These are phyloP conservation scores for Arthrobotrys conoides DNA, from an alignment of 2,329 filamentous ascomycete species.

Conservation along the genomic window DNA sequence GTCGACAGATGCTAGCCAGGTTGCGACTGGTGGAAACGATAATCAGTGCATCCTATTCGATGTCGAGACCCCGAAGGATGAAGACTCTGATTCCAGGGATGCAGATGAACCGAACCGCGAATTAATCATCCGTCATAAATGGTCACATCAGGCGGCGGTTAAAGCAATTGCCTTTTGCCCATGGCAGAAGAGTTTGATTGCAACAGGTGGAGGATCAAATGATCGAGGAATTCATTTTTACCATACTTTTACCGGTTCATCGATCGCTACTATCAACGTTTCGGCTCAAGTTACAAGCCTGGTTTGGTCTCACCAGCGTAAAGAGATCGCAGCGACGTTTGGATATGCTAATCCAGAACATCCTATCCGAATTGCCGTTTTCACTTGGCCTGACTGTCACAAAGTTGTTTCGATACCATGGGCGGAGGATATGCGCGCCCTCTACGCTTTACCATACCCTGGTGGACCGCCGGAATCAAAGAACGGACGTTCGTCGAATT, in stretches of 20 bases:
- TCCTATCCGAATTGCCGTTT: constrained; percentile 88
- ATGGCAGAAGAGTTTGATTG: constrained; percentile 88
- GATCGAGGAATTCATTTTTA: constrained; percentile 98
- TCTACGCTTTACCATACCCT: constrained; percentile 91
- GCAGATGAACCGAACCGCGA: constrained; percentile 67
- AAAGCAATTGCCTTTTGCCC: constrained; percentile 98
- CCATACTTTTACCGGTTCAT: constrained; percentile 85
- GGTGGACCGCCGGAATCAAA: constrained; percentile 68
- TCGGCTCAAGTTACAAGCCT: constrained; percentile 93
- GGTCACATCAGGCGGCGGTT: constrained; percentile 86
- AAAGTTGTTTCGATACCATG: constrained; percentile 88
- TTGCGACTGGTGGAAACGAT: constrained; percentile 93
- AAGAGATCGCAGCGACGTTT: constrained; percentile 93
- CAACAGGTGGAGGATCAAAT: constrained; percentile 92
- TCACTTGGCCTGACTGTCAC: constrained; percentile 91
- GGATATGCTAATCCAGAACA: constrained; percentile 94
- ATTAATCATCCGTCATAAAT: constrained; percentile 76
- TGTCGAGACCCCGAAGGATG: constrained; percentile 67
- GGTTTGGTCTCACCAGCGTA: constrained; percentile 86
- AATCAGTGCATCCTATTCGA: constrained; percentile 89
- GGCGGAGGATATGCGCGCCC: constrained; percentile 82
- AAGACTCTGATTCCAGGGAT: constrained; percentile 63
- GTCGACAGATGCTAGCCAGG: constrained; percentile 80
- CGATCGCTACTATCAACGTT: constrained; percentile 90
- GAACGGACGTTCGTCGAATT: constrained; percentile 35